These are phyloP conservation scores for Arthrocladium fulminans DNA, from an alignment of 2,329 filamentous ascomycete genomes.

Conservation along the genomic window DNA sequence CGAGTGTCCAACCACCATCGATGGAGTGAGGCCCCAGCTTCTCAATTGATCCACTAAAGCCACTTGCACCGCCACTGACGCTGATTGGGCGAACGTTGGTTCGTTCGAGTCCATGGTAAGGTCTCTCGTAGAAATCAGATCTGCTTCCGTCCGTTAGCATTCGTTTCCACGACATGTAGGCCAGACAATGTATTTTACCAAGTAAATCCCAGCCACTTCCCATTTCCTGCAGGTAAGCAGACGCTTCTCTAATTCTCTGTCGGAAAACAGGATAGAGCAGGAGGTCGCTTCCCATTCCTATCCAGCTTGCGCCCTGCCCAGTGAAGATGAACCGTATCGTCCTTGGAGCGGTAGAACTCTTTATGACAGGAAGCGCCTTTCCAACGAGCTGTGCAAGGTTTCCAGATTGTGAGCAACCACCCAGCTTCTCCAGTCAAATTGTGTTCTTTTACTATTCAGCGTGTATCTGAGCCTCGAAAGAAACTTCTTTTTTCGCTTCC, in stretches of 20 bases:
- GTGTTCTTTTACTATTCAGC: too few species aligned
- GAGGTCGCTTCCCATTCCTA: constrained; percentile 27
- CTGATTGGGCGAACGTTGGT: neutral
- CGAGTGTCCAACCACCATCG: constrained; percentile 40
- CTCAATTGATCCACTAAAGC: neutral
- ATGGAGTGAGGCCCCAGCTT: constrained; percentile 14
- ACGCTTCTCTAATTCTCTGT: neutral
- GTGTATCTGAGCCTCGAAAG: too few species aligned
- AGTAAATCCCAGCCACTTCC: neutral
- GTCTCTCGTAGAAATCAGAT: too few species aligned
- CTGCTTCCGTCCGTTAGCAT: too few species aligned
- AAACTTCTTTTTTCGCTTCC: neutral
- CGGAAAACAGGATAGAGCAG: constrained; percentile 15
- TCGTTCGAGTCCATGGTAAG: too few species aligned
- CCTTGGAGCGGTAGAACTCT: too few species aligned
- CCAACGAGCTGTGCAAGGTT: too few species aligned
- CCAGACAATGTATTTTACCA: neutral
- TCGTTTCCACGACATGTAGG: neutral
- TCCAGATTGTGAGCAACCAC: too few species aligned
- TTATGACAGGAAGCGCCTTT: too few species aligned
- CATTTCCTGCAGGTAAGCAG: neutral
- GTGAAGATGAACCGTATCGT: constrained; percentile 28
- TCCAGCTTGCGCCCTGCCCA: constrained; percentile 32
- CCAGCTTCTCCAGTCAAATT: too few species aligned
- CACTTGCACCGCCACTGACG: neutral